Evolutionary conservation across 2,329 filamentous ascomycete species (phyloP).

Genomic region (Aspergillus brunneoviolaceus): DNA sequence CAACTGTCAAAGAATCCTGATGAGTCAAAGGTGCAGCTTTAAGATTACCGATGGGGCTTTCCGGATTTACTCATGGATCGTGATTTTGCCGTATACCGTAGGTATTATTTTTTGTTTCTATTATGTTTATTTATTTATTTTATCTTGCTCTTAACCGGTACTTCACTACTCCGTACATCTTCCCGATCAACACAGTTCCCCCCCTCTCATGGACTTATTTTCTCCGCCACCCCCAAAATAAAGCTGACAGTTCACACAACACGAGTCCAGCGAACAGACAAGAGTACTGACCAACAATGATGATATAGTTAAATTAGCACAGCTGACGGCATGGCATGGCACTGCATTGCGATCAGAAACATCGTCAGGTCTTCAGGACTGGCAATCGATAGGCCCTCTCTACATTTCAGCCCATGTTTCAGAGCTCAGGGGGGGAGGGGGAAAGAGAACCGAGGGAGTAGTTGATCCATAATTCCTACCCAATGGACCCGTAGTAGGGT

Average conservation of each 20-base stretch:
- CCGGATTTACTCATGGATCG: neutral
- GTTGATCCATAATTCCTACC: neutral
- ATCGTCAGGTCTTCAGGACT: neutral
- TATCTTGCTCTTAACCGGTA: no score
- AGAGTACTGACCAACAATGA: neutral
- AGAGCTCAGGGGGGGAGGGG: neutral
- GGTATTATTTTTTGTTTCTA: neutral
- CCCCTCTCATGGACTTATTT: neutral
- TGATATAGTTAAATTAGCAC: neutral
- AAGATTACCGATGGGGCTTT: neutral
- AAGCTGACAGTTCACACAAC: neutral
- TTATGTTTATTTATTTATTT: neutral
- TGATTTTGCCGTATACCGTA: neutral
- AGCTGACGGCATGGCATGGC: neutral
- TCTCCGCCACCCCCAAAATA: neutral
- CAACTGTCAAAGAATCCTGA: conserved; percentile 12
- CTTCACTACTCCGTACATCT: neutral
- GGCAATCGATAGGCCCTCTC: neutral
- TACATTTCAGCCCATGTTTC: conserved; percentile 8
- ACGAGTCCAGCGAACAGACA: neutral
- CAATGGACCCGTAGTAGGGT: neutral
- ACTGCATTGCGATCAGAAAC: neutral
- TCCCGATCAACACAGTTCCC: neutral
- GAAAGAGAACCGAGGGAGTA: neutral
- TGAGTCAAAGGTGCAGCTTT: conserved; percentile 3